Base-by-base conservation (phyloP, 495 filamentous ascomycete species). In the Umbilicaria muhlenbergii region DNA sequence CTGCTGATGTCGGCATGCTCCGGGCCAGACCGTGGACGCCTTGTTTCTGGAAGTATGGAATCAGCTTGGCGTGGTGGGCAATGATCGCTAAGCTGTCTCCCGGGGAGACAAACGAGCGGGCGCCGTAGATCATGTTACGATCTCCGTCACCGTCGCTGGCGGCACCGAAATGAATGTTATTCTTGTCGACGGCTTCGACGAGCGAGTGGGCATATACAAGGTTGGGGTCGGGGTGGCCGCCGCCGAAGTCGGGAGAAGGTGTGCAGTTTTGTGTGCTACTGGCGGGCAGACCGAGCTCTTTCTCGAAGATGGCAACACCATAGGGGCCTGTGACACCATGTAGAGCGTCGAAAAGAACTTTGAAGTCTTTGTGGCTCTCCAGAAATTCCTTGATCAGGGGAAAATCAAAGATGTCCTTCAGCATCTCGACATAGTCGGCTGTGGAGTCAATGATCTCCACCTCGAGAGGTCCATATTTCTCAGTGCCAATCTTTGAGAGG, bases 41-140 rank as follows among this genome's bases (percentile, higher is more conserved):
- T 59, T 96, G 84, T 61, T 91, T 85, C 70, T 86, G 78, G 77
- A 98, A 98, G 66, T 89, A 98, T 33, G 91, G 91, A 55, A 98
- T 98, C 40, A 94, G 74, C 42, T 87, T 66, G 46, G 91, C 86
- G 54, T 96, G 81, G 71, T 98, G 91, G 32, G 91, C 84, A 58
- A 98, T 98, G 62, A 98, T 96, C 51, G 91, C 91, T 51, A 98
- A 67, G 57, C 81, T 88, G 71, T 98, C 91, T 49, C 91, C 91
- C 11, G 91, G 91, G 6, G 92, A 96, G 43, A 98, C 91, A 56
- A 98, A 98, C 34, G 77, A 79, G 56, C 91, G 86, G 51, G 88
- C 89, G 45, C 91, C 91, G 61, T 98, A 98, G 57, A 98, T 96
- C 91, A 98, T 98, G 74, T 98, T 98, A 45, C 91, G 84, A 67